Evolutionary conservation across 148 eudicot genomes (phyloP).

Genomic region (Selenicereus undatus): DNA sequence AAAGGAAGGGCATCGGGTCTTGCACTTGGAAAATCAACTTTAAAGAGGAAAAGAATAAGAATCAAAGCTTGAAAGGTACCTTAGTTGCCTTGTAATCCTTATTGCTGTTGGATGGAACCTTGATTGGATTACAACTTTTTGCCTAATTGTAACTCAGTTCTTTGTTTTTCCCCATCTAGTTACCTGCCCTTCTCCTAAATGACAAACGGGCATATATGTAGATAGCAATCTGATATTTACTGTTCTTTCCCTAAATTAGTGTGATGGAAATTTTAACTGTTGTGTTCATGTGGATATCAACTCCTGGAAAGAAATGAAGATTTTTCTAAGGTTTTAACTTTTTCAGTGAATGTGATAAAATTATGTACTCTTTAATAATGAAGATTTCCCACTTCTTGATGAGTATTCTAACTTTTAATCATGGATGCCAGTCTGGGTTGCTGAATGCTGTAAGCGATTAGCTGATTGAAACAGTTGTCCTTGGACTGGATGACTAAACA

Average conservation of each 20-base stretch:
- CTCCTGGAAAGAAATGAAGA: not conserved
- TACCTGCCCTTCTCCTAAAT: not conserved
- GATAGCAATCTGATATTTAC: constrained; percentile 4
- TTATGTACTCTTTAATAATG: not conserved
- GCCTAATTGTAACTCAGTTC: constrained; percentile 8
- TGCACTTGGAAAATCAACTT: constrained; percentile 19
- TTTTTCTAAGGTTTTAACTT: not conserved
- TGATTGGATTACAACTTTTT: constrained; percentile 15
- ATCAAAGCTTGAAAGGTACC: constrained; percentile 28
- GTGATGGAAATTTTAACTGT: not conserved
- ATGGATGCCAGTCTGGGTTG: not conserved
- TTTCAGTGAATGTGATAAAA: not conserved
- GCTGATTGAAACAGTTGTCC: not conserved
- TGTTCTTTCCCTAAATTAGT: not conserved
- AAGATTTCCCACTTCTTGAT: not conserved
- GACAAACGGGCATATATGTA: not conserved
- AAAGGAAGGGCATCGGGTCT: constrained; percentile 19
- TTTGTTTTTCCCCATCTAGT: constrained; percentile 12
- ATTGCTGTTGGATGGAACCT: constrained; percentile 26
- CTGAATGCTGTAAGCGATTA: not conserved
- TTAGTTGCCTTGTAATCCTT: constrained; percentile 20
- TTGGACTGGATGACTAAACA: too few species aligned
- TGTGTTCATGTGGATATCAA: not conserved
- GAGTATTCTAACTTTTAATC: not conserved
- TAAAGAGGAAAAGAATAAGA: constrained; percentile 14